Base-by-base conservation (phyloP, 805 yeast genomes). In the Dipodascus albidus region DNA sequence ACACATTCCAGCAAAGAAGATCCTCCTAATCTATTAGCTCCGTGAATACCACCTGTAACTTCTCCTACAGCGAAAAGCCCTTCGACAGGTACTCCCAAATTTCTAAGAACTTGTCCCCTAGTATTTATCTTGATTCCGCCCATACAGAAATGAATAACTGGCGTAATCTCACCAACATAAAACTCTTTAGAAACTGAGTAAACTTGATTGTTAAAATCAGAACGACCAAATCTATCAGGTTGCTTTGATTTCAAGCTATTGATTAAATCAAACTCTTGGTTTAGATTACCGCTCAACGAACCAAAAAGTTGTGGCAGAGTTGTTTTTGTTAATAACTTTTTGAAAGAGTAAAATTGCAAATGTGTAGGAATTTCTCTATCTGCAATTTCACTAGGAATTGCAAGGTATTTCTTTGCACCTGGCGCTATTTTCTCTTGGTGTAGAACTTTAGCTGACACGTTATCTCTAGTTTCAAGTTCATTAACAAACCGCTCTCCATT, bases 61-160 rank as follows among this genome's bases (percentile, higher is more conserved):
- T 80, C 83, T 1, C 84, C 85, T 48, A 76, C 74, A 1, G 83
- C 83, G 64, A 67, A 79, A 9, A 79, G 63, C 27, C 77, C 75
- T 1, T 64, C 64, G n/a, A 76, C 63, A 2, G 67, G 65, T 21
- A 53, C 56, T 48, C 54, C 53, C 21, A 57, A 49, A 6, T 66
- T 65, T n/a, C 69, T 58, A 52, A 75, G 52, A 56, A 68, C 61
- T 63, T 75, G 64, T 1, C 79, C 68, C 48, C 71, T 66, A 48
- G 73, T 72, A 59, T 77, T 74, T 59, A 80, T 77, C 61, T 76
- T 74, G 49, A 78, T 78, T 15, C 86, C 86, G 24, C 86, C 86
- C 85, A 81, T 81, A 15, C 85, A 79, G 64, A 81, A 81, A 62
- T 81, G 86, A 49, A 81, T 68, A 54, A 78, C 80, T 38, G 84